Conservation (phyloP, 306 rosid species). For the Hylodesmum podocarpum region DNA sequence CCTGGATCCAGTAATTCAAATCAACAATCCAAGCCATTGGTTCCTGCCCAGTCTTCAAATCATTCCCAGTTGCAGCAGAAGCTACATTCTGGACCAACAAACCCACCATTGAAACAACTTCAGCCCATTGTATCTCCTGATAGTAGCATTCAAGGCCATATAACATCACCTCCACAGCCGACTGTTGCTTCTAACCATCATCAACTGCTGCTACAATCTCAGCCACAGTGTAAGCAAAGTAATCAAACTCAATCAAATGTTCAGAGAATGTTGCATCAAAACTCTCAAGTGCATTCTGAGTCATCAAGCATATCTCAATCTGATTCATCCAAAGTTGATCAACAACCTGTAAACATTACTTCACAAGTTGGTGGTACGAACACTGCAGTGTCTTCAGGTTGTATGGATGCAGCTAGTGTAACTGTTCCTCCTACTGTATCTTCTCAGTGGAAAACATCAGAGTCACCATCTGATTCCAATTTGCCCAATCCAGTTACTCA, state of each 20-base stretch:
- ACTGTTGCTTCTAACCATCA: conserved; percentile 59
- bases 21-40: conserved; percentile 66
- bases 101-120: conserved; percentile 62
- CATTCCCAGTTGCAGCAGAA: conserved; percentile 75
- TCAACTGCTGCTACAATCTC: conserved; percentile 50
- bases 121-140: conserved; percentile 68
- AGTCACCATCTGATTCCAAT: conserved; percentile 54
- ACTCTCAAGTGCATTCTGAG: conserved; percentile 57
- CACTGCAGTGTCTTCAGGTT: conserved; percentile 51
- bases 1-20: conserved; percentile 70
- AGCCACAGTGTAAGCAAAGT: conserved; percentile 61
- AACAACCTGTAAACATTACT: conserved; percentile 52
- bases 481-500: conserved; percentile 48
- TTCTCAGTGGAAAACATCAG: conserved; percentile 77
- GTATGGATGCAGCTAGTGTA: conserved; percentile 49
- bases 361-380: conserved; percentile 52
- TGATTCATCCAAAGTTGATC: conserved; percentile 64
- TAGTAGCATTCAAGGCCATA: conserved; percentile 54
- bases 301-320: conserved; percentile 53
- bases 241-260: conserved; percentile 63
- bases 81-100: conserved; percentile 53
- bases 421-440: conserved; percentile 55
- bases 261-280: conserved; percentile 68
- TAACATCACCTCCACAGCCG: conserved; percentile 54
- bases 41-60: conserved; percentile 61